Percentiles rank a stretch among this genome's conserved stretches.
These are phyloP conservation scores for Fusarium newnesense DNA, from an alignment of 2,329 filamentous ascomycete genomes.

Conservation along the genomic window DNA sequence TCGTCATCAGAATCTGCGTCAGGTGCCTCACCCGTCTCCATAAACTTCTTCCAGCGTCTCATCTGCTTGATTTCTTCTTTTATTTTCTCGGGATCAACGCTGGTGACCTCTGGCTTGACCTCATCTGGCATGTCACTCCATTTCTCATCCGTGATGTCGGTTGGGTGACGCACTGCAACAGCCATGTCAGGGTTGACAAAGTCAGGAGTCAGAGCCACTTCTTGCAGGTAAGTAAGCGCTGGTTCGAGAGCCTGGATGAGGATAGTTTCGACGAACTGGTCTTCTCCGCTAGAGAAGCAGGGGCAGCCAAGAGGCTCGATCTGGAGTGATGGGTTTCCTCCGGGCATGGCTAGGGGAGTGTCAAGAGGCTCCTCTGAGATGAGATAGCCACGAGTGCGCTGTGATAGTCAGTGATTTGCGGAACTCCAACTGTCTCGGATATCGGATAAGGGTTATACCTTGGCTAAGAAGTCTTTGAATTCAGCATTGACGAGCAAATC, in stretches of 20 bases:
- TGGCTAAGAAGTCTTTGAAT: slow-evolving; percentile 62
- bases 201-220: slow-evolving; percentile 56
- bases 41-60: slow-evolving; percentile 44
- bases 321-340: slow-evolving; percentile 56
- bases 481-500: slow-evolving; percentile 54
- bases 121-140: slow-evolving; percentile 48
- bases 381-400: slow-evolving; percentile 72
- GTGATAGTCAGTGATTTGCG: slow-evolving; percentile 14
- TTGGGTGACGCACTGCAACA: slow-evolving; percentile 40
- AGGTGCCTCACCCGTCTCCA: slow-evolving; percentile 43
- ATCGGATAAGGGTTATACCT: slow-evolving; percentile 52
- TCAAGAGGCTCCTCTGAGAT: slow-evolving; percentile 62
- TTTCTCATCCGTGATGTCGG: slow-evolving; percentile 41
- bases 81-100: slow-evolving; percentile 33
- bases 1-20: slow-evolving; percentile 43
- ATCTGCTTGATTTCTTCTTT: slow-evolving; percentile 39
- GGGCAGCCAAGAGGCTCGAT: slow-evolving; percentile 68
- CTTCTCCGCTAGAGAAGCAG: slow-evolving; percentile 74
- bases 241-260: slow-evolving; percentile 64
- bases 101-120: slow-evolving; percentile 43
- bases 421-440: neutral
- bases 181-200: slow-evolving; percentile 55
- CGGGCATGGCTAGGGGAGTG: slow-evolving; percentile 62
- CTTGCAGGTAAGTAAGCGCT: slow-evolving; percentile 70
- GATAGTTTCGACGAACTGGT: slow-evolving; percentile 68